These are phyloP conservation scores for Lichtheimia ornata DNA, from an alignment of 371 early-diverging fungal species.

Conservation along the genomic window DNA sequence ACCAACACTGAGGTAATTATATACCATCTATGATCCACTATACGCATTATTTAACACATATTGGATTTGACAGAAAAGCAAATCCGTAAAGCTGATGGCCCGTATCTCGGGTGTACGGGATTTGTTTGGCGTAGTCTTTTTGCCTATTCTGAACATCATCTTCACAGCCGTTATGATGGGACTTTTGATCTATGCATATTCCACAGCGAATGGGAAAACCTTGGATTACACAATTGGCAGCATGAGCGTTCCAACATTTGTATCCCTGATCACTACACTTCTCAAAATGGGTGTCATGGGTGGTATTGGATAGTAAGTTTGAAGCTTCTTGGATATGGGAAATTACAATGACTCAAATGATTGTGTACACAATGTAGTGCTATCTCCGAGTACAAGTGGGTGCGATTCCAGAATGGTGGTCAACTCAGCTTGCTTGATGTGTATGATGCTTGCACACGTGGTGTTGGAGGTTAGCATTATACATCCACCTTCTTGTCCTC, in stretches of 20 bases:
- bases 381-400: conserved; percentile 35
- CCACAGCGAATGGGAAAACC: conserved; percentile 17
- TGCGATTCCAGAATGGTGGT: conserved; percentile 21
- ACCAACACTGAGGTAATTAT: too few species aligned
- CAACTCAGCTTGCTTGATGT: conserved; percentile 23
- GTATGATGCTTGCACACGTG: conserved; percentile 32
- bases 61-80: too few species aligned
- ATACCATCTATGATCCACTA: too few species aligned
- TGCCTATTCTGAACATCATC: conserved; percentile 13
- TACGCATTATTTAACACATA: too few species aligned
- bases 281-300: conserved; percentile 21
- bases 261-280: conserved; percentile 21
- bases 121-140: conserved; percentile 3
- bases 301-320: conserved; percentile 30
- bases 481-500: background rate
- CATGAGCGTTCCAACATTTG: conserved; percentile 20
- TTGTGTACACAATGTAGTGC: conserved; percentile 18
- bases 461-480: conserved; percentile 19
- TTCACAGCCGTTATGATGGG: conserved; percentile 10
- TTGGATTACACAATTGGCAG: conserved; percentile 22
- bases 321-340: background rate
- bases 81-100: too few species aligned
- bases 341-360: too few species aligned
- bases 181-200: conserved; percentile 10
- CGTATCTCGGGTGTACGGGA: conserved; percentile 2